phyloP scores from a whole-genome alignment of 345 rosid genomes.

The Syzygium jambos region DNA sequence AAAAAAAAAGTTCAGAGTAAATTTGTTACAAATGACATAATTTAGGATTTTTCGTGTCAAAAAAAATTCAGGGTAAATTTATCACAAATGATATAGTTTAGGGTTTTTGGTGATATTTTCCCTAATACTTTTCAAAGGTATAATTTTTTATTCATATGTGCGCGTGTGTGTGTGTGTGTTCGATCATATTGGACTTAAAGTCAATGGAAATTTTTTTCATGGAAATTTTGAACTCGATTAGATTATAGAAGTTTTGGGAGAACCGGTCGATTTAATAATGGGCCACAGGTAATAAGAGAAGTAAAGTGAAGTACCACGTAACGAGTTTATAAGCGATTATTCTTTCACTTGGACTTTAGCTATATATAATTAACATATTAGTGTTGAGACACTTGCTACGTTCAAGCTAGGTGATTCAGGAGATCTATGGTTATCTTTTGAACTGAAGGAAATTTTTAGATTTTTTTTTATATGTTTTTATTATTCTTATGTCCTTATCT shows the following conservation, averaged over 20 bases:
- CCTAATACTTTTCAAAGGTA: neutral
- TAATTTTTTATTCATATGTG: neutral
- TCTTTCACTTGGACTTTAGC: neutral
- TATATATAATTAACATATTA: neutral
- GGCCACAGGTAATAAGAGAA: neutral
- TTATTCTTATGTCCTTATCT: neutral
- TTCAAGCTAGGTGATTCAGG: neutral
- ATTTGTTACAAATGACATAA: too few relatives aligned
- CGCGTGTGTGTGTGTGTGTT: neutral
- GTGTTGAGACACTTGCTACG: neutral
- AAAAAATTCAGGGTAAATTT: too few relatives aligned
- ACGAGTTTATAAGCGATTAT: neutral
- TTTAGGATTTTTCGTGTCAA: too few relatives aligned
- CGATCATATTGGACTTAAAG: neutral
- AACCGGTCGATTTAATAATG: neutral
- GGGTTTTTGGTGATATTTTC: too few relatives aligned
- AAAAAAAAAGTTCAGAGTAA: too few relatives aligned
- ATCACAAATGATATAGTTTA: too few relatives aligned
- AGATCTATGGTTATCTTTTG: neutral
- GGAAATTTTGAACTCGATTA: neutral
- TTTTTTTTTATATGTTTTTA: neutral
- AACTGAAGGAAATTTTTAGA: neutral
- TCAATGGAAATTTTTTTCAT: neutral
- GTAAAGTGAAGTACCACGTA: neutral
- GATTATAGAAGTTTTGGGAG: neutral